These are phyloP conservation scores for Fraxinus dipetala DNA, from an alignment of 305 asterid genomes.

Conservation along the genomic window DNA sequence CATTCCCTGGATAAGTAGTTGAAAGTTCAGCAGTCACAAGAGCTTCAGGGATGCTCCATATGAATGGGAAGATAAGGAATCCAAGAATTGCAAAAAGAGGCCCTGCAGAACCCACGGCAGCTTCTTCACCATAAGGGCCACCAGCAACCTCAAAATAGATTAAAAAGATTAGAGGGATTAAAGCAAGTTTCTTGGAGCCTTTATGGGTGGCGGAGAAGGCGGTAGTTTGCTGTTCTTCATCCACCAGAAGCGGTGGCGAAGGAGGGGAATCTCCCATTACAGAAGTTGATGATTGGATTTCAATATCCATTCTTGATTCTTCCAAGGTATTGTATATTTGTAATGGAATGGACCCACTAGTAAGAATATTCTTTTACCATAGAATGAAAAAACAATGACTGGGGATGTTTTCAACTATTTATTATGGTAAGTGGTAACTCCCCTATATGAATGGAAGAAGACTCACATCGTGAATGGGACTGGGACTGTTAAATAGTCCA, in stretches of 20 bases:
- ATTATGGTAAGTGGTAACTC: too few species aligned
- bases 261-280: conserved; percentile 22
- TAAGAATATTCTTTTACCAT: neutral
- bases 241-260: conserved; percentile 26
- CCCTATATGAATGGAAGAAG: too few species aligned
- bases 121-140: conserved; percentile 51
- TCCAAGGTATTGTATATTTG: neutral
- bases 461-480: too few species aligned
- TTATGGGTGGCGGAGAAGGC: conserved; percentile 14
- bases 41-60: conserved; percentile 50
- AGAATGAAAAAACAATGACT: neutral
- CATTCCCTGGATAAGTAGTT: conserved; percentile 58
- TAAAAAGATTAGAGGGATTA: conserved; percentile 44
- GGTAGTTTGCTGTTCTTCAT: conserved; percentile 19
- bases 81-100: conserved; percentile 49
- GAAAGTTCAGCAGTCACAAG: conserved; percentile 57
- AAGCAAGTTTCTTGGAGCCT: conserved; percentile 35
- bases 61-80: conserved; percentile 42
- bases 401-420: too few species aligned
- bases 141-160: conserved; percentile 53
- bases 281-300: neutral
- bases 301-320: neutral
- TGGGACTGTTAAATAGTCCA: too few species aligned
- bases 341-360: neutral
- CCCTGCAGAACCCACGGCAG: conserved; percentile 51